Evolutionary conservation across 2,329 filamentous ascomycete species (phyloP).

Genomic region (Malbranchea zuffiana): DNA sequence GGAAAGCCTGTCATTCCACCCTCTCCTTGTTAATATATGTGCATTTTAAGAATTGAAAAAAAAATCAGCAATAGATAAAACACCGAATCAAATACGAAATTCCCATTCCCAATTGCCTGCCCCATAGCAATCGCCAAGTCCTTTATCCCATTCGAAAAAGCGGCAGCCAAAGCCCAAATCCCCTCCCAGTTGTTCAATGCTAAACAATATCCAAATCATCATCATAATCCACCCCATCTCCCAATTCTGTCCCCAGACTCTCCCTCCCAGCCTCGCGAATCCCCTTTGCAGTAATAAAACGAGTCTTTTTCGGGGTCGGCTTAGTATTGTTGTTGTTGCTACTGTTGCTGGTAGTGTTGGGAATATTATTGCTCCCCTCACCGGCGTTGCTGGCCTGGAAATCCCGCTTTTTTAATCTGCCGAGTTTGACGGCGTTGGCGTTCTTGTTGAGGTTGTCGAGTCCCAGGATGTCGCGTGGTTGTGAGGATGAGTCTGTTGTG

Average conservation of each 20-base stretch:
- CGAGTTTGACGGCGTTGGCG: slow-evolving; percentile 31
- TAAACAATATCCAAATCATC: slow-evolving; percentile 41
- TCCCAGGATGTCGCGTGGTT: slow-evolving; percentile 16
- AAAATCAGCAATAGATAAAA: background rate
- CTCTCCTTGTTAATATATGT: background rate
- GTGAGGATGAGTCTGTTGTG: background rate
- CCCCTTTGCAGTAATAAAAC: slow-evolving; percentile 68
- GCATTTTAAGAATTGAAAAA: background rate
- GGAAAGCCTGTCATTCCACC: background rate
- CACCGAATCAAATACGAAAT: background rate
- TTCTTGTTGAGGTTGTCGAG: slow-evolving; percentile 22
- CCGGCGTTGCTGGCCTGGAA: slow-evolving; percentile 25
- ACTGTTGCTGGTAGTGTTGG: background rate
- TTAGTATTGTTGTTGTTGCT: slow-evolving; percentile 18
- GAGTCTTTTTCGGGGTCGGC: slow-evolving; percentile 51
- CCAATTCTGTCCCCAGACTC: slow-evolving; percentile 48
- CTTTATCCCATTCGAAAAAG: too few species aligned
- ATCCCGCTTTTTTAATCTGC: slow-evolving; percentile 30
- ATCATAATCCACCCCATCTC: slow-evolving; percentile 41
- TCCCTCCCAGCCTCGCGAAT: slow-evolving; percentile 68
- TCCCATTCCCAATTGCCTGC: too few species aligned
- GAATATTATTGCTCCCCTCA: too few species aligned
- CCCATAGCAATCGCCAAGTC: too few species aligned
- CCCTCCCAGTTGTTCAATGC: too few species aligned
- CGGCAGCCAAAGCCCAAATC: too few species aligned